phyloP scores from a whole-genome alignment of 495 filamentous ascomycete species.

The Penicillium lividum region DNA sequence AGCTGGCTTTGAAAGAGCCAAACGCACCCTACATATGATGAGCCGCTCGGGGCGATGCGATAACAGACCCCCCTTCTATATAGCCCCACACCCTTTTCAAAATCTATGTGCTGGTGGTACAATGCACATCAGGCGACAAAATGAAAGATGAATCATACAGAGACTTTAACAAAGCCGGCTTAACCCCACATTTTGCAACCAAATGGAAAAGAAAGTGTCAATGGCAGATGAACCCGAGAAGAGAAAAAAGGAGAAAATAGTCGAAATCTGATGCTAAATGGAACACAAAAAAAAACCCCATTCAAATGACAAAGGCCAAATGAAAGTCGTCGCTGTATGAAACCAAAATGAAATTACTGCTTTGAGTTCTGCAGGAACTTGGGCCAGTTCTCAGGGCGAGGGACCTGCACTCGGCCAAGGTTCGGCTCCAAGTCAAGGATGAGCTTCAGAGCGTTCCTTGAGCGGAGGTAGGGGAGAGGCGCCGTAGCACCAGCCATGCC shows the following conservation, averaged over 20 bases:
- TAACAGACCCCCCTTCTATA: slow-evolving; percentile 5
- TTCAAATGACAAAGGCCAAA: slow-evolving; percentile 16
- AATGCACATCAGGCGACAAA: slow-evolving; percentile 29
- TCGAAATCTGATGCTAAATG: slow-evolving; percentile 30
- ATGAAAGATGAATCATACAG: slow-evolving; percentile 18
- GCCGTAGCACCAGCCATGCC: slow-evolving; percentile 60
- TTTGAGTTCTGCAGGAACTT: slow-evolving; percentile 39
- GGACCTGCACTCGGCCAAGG: slow-evolving; percentile 71
- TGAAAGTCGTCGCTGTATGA: slow-evolving; percentile 38
- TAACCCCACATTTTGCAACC: slow-evolving; percentile 11
- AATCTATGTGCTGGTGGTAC: slow-evolving; percentile 43
- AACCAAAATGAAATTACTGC: slow-evolving; percentile 33
- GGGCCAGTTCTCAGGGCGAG: slow-evolving; percentile 49
- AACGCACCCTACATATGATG: neutral
- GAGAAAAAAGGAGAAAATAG: slow-evolving; percentile 12
- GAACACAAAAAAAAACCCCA: slow-evolving; percentile 16
- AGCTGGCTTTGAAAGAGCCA: slow-evolving; percentile 4
- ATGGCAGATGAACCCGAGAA: slow-evolving; percentile 8
- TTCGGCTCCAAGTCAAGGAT: slow-evolving; percentile 92
- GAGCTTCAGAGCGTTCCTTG: slow-evolving; percentile 93
- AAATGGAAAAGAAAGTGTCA: slow-evolving; percentile 7
- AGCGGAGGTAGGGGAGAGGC: slow-evolving; percentile 78
- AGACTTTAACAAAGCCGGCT: slow-evolving; percentile 8
- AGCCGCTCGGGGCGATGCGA: neutral
- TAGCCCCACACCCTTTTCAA: slow-evolving; percentile 20